These are phyloP conservation scores for Metroxylon sagu DNA, from an alignment of 176 grass and related monocot species.

Conservation along the genomic window DNA sequence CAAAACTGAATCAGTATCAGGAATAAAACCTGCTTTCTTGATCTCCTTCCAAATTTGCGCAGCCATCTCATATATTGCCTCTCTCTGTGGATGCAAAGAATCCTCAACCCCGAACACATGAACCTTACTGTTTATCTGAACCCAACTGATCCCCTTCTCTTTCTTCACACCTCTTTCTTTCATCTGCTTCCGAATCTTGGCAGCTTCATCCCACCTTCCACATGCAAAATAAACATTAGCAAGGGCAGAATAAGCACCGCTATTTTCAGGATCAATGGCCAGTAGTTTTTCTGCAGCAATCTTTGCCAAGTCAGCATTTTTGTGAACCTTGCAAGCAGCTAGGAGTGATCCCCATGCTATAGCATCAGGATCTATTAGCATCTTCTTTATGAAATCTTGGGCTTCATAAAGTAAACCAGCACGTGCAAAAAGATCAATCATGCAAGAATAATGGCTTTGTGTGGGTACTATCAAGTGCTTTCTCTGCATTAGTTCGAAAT, in stretches of 20 bases:
- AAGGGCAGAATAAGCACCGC: slow-evolving; percentile 74
- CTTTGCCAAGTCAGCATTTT: slow-evolving; percentile 58
- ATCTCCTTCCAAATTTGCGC: slow-evolving; percentile 56
- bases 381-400: slow-evolving; percentile 60
- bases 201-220: slow-evolving; percentile 69
- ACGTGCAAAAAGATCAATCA: slow-evolving; percentile 74
- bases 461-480: slow-evolving; percentile 44
- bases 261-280: slow-evolving; percentile 50
- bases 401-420: slow-evolving; percentile 50
- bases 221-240: slow-evolving; percentile 90
- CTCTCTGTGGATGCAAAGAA: slow-evolving; percentile 40
- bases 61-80: slow-evolving; percentile 38
- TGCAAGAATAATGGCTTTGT: slow-evolving; percentile 82
- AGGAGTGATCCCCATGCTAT: slow-evolving; percentile 75
- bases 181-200: slow-evolving; percentile 68
- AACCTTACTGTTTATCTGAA: slow-evolving; percentile 32
- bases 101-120: slow-evolving; percentile 69
- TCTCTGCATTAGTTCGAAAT: slow-evolving; percentile 69
- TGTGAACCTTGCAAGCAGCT: slow-evolving; percentile 64
- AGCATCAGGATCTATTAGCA: slow-evolving; percentile 53
- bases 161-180: slow-evolving; percentile 69
- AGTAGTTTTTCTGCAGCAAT: slow-evolving; percentile 59
- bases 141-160: slow-evolving; percentile 79
- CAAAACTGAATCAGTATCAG: slow-evolving; percentile 40
- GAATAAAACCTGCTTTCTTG: slow-evolving; percentile 53